These are phyloP conservation scores for Osmanthus fragrans DNA, from an alignment of 257 asterid genomes.

Conservation along the genomic window DNA sequence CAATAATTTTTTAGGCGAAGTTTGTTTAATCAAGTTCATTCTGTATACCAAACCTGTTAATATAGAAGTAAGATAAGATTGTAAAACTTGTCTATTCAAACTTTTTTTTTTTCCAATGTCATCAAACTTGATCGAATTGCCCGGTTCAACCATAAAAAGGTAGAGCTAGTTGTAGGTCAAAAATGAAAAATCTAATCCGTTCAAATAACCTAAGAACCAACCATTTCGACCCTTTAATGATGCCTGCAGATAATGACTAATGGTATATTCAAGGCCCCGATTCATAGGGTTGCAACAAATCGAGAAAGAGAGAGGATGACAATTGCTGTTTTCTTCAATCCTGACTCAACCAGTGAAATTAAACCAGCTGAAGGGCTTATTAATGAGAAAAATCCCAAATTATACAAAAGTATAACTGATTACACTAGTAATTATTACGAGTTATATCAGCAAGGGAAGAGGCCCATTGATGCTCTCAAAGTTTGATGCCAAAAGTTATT, in stretches of 20 bases:
- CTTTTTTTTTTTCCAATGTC: too few species aligned
- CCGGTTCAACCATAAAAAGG: neutral
- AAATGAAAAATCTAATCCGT: too few species aligned
- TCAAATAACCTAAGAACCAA: too few species aligned
- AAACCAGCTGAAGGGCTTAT: conserved; percentile 41
- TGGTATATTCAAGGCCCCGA: conserved; percentile 55
- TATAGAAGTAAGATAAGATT: too few species aligned
- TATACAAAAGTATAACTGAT: conserved; percentile 34
- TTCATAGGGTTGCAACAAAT: conserved; percentile 53
- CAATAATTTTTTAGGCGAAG: too few species aligned
- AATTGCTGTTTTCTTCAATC: conserved; percentile 37
- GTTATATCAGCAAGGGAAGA: conserved; percentile 37
- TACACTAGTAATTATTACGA: conserved; percentile 30
- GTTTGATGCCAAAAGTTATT: neutral
- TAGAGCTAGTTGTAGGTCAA: too few species aligned
- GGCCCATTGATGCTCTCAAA: conserved; percentile 43
- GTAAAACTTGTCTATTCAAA: neutral
- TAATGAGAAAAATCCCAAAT: conserved; percentile 34
- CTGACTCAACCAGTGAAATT: conserved; percentile 34
- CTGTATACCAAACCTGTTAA: too few species aligned
- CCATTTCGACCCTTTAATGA: neutral
- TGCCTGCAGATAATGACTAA: conserved; percentile 47
- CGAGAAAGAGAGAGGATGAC: conserved; percentile 38
- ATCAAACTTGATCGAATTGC: too few species aligned
- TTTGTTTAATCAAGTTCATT: too few species aligned